phyloP scores from a whole-genome alignment of 1,284 basidiomycete species.

The Cutaneotrichosporon cyanovorans region DNA sequence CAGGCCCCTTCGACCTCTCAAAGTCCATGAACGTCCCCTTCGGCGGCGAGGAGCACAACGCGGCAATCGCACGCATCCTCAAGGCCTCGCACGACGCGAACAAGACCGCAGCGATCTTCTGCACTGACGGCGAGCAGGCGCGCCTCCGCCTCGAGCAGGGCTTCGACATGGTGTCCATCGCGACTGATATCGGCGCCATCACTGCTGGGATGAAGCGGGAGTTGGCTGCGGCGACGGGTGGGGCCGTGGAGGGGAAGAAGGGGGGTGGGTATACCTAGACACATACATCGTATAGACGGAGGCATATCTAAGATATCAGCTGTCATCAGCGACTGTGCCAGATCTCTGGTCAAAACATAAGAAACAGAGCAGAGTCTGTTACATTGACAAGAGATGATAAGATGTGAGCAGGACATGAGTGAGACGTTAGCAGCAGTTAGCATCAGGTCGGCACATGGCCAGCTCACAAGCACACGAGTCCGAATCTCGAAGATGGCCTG shows the following conservation, averaged over 20 bases:
- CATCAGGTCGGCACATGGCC: too few species aligned
- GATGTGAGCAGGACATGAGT: too few species aligned
- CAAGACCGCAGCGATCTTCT: conserved; percentile 53
- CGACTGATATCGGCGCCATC: conserved; percentile 28
- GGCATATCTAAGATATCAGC: too few species aligned
- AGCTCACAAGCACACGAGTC: too few species aligned
- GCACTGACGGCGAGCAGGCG: conserved; percentile 52
- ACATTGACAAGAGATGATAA: too few species aligned
- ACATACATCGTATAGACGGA: too few species aligned
- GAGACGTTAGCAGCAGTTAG: too few species aligned
- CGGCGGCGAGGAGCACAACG: conserved; percentile 45
- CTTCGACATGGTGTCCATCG: conserved; percentile 47
- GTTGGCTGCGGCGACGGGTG: conserved; percentile 15
- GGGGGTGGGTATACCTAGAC: conserved; percentile 8
- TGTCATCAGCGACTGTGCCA: too few species aligned
- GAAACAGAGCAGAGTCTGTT: too few species aligned
- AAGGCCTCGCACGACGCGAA: conserved; percentile 52
- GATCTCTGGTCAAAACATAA: too few species aligned
- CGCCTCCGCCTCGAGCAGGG: conserved; percentile 52
- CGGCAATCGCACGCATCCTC: conserved; percentile 56
- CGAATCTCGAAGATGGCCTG: too few species aligned
- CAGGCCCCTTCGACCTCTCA: conserved; percentile 57
- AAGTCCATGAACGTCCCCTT: conserved; percentile 26
- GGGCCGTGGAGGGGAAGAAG: conserved; percentile 3
- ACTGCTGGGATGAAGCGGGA: conserved; percentile 22